Percentiles rank a stretch among this genome's conserved stretches.
Evolutionary conservation across 176 grass and related monocot genomes (phyloP).

Genomic region (Musa beccarii): DNA sequence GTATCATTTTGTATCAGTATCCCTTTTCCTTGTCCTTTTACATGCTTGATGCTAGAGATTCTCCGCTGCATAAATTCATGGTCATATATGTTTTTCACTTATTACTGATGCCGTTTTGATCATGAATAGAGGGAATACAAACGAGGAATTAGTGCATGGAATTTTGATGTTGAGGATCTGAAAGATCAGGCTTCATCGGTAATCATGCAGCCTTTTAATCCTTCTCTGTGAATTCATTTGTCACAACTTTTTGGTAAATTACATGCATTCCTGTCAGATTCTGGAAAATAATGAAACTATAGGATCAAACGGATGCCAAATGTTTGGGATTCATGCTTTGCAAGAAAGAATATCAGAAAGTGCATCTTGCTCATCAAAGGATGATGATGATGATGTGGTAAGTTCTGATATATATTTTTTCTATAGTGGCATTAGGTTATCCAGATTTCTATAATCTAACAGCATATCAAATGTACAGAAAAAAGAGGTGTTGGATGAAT

Average conservation of each 20-base stretch:
- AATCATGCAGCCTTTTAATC: not conserved
- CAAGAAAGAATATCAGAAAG: conserved; percentile 45
- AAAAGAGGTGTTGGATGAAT: conserved; percentile 35
- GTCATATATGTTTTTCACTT: not conserved
- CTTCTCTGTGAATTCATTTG: conserved; percentile 1
- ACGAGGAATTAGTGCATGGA: conserved; percentile 94
- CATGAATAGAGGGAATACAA: conserved; percentile 75
- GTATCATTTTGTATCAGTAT: no score
- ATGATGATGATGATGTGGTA: conserved; percentile 45
- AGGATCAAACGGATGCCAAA: conserved; percentile 34
- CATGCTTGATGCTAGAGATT: not conserved
- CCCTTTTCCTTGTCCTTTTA: not conserved
- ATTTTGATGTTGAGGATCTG: conserved; percentile 84
- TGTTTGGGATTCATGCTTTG: conserved; percentile 42
- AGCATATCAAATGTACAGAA: conserved; percentile 51
- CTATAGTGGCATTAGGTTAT: conserved; percentile 8
- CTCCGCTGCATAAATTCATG: not conserved
- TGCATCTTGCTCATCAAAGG: conserved; percentile 28
- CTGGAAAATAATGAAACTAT: conserved; percentile 57
- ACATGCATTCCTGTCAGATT: conserved; percentile 33
- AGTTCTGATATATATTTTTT: conserved; percentile 14
- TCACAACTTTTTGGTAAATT: not conserved
- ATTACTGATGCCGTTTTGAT: not conserved
- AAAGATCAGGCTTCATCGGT: conserved; percentile 82
- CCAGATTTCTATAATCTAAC: conserved; percentile 29